Percentiles rank a stretch among this genome's conserved stretches.
Evolutionary conservation across 768 basidiomycete genomes (phyloP).

Genomic region (Mycena pura): DNA sequence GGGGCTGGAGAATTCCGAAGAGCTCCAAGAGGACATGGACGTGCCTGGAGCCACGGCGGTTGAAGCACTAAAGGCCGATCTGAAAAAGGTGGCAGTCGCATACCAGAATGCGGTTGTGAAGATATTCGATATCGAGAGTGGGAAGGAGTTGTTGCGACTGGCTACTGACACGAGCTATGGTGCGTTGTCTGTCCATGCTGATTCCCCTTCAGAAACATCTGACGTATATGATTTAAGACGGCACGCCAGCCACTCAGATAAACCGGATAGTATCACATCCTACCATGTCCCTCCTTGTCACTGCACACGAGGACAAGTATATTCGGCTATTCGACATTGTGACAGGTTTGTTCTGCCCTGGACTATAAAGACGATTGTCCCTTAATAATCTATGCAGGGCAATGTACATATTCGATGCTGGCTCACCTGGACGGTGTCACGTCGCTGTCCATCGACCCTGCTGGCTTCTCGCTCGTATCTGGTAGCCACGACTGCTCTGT

Average conservation of each 20-base stretch:
- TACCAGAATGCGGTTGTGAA: constrained; percentile 90
- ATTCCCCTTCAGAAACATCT: not conserved
- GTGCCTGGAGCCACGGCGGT: constrained; percentile 82
- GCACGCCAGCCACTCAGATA: constrained; percentile 77
- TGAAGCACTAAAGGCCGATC: constrained; percentile 81
- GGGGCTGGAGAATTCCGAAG: constrained; percentile 63
- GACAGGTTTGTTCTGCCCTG: constrained; percentile 63
- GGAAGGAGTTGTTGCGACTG: constrained; percentile 73
- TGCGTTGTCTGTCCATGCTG: constrained; percentile 32
- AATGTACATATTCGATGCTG: constrained; percentile 88
- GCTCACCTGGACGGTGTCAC: constrained; percentile 94
- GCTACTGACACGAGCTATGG: constrained; percentile 67
- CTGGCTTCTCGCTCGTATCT: constrained; percentile 88
- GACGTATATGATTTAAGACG: constrained; percentile 54
- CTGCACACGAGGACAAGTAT: constrained; percentile 93
- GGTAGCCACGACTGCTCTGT: constrained; percentile 93
- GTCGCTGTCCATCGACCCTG: constrained; percentile 85
- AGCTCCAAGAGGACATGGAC: constrained; percentile 56
- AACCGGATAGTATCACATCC: constrained; percentile 91
- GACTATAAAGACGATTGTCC: not conserved
- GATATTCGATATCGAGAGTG: constrained; percentile 89
- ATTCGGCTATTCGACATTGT: constrained; percentile 88
- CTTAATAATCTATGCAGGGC: constrained; percentile 51
- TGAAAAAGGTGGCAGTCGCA: constrained; percentile 89
- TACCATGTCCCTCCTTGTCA: constrained; percentile 85